Base-by-base conservation (phyloP, 257 asterid genomes). In the Plectranthus barbatus region DNA sequence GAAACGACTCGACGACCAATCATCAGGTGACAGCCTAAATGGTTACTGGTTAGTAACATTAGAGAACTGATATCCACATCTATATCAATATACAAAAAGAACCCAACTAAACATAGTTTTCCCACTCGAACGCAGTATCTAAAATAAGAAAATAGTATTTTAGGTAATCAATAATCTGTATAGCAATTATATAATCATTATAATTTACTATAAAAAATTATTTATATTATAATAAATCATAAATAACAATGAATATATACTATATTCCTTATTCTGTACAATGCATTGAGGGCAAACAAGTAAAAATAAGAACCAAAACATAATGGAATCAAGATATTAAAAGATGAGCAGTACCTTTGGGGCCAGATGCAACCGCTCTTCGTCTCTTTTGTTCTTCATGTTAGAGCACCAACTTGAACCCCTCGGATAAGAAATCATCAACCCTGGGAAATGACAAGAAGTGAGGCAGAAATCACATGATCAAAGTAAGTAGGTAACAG, bases 401-500 rank as follows among this genome's bases (percentile, higher is more conserved):
- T 63, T 62, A 76, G 56, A 76, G 74, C 17, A 61, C 71, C 80
- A 75, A 57, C 67, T 70, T 76, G 72, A 76, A 76, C 14, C 80
- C 77, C 68, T 76, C 72, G 1, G 80, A 71, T 72, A 76, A 72
- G 69, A 76, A 76, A 62, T 64, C 77, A 14, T 76, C 77, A 39
- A 57, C 77, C 72, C 81, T 76, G 75, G 17, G 36, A 67, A 44
- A 34, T 31, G 6, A 26, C 21, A 41, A 15, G 11, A 49, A 19
- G 6, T 56, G n/a, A 64, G 46, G 11, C 6, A 53, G 42, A 64
- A 18, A 66, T 46, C 21, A 14, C 12, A 57, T 18, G 36, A 63
- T 34, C 36, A 17, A 7, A 18, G 18, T 7, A 12, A 34, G 29
- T 14, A 54, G 29, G 41, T 3, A 12, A 29, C 33, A 62, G 10